Evolutionary conservation across 768 basidiomycete genomes (phyloP), one percentile per base, ranked within the genome.

Genomic region (Auriscalpium vulgare): DNA sequence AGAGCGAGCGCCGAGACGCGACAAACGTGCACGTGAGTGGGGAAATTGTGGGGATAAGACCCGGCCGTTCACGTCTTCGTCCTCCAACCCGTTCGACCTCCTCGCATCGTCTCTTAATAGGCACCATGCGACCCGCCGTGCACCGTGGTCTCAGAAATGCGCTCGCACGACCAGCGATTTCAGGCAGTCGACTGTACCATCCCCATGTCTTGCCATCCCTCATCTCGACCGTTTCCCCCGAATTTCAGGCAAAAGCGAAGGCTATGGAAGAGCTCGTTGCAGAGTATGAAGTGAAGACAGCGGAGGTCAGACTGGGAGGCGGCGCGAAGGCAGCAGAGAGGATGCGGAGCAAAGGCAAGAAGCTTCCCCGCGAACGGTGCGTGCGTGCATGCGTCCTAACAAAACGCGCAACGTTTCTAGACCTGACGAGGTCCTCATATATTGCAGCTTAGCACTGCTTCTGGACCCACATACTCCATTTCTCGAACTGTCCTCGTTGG

Each of bases 401-500:
- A 7, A n/a, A 29, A 29, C 29, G 29, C 29, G 7, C 29, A 7
- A 29, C 7, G 29, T 29, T 29, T 7, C 29, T 29, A 29, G 29
- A 29, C 29, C 29, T 29, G 29, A 29, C 29, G 29, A 29, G 23
- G 29, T 7, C 29, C 29, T 29, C 29, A 29, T 29, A 29, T 29
- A 29, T 5, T 29, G 29, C 56, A 61, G 59, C 40, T 38, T 53
- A n/a, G 58, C 75, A 1, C 74, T 87, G 17, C 72, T 97, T 13
- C 71, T 97, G 23, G 94, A 97, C 68, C 86, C 89, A 5, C 80
- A 86, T 62, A 85, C 90, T 4, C 93, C 95, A 0, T 97, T 95
- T 67, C 73, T 97, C 16, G 94, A 97, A 67, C 75, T 97, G 3
- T 92, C 90, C 3, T 73, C 87, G 11, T 74, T 95, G 2, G 94